phyloP scores from a whole-genome alignment of 169 alveolate species.

The Cytauxzoon felis region DNA sequence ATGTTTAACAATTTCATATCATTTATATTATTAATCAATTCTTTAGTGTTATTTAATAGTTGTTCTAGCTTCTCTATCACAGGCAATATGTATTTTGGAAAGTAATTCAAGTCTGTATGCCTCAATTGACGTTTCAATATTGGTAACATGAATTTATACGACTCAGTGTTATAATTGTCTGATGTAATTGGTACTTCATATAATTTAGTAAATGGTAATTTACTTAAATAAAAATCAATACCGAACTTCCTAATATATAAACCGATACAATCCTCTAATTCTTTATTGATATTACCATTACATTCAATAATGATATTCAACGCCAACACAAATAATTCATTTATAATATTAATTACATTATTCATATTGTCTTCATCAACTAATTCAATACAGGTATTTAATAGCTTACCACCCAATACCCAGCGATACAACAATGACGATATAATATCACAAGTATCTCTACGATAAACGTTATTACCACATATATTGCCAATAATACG shows the following conservation, averaged over 20 bases:
- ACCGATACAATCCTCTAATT: slow-evolving; percentile 55
- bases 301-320: slow-evolving; percentile 44
- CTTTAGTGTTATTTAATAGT: not conserved
- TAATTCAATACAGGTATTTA: slow-evolving; percentile 15
- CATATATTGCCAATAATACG: slow-evolving; percentile 39
- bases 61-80: slow-evolving; percentile 17
- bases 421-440: slow-evolving; percentile 30
- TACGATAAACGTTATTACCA: not conserved
- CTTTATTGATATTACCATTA: slow-evolving; percentile 43
- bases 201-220: slow-evolving; percentile 31
- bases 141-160: slow-evolving; percentile 52
- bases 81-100: slow-evolving; percentile 38
- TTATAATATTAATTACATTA: not conserved
- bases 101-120: slow-evolving; percentile 11
- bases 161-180: slow-evolving; percentile 16
- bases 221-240: slow-evolving; percentile 35
- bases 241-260: slow-evolving; percentile 40
- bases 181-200: slow-evolving; percentile 46
- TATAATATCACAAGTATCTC: slow-evolving; percentile 23
- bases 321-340: not conserved
- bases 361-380: not conserved
- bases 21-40: slow-evolving; percentile 6
- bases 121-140: slow-evolving; percentile 47
- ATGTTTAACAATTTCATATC: not conserved
- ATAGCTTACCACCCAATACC: slow-evolving; percentile 43